Evolutionary conservation across 1,139 yeast genomes (phyloP).

Genomic region (Scheffersomyces segobiensis): DNA sequence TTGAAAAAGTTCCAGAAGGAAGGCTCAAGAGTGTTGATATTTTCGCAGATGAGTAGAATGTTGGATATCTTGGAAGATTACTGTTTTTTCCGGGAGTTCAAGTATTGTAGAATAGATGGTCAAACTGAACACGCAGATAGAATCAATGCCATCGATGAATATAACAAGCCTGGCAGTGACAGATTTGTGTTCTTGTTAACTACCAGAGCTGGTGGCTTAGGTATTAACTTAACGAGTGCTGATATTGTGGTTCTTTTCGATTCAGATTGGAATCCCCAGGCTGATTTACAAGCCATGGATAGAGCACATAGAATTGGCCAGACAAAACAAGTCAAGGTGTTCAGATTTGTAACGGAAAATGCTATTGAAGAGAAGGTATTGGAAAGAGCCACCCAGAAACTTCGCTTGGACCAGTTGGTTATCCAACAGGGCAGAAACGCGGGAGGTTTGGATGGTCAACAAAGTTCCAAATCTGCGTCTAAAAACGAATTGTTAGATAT

Average conservation of each 20-base stretch:
- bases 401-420: conserved; percentile 76
- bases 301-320: conserved; percentile 88
- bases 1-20: conserved; percentile 61
- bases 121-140: conserved; percentile 79
- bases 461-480: conserved; percentile 45
- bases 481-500: conserved; percentile 74
- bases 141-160: conserved; percentile 73
- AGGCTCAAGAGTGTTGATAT: conserved; percentile 75
- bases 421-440: conserved; percentile 71
- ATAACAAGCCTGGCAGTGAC: conserved; percentile 66
- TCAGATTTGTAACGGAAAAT: conserved; percentile 73
- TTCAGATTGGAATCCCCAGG: conserved; percentile 88
- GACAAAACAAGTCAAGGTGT: conserved; percentile 77
- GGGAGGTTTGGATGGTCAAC: conserved; percentile 38
- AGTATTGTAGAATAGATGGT: conserved; percentile 79
- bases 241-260: conserved; percentile 74
- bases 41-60: conserved; percentile 82
- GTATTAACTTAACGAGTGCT: conserved; percentile 76
- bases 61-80: conserved; percentile 79
- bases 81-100: conserved; percentile 64
- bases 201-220: conserved; percentile 87
- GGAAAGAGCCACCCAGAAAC: conserved; percentile 78
- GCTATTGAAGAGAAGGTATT: conserved; percentile 81
- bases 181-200: conserved; percentile 73
- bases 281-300: conserved; percentile 87